Evolutionary conservation across 345 rosid species (phyloP), one percentile per base, ranked within the genome.

Genomic region (Hibiscus mutabilis): DNA sequence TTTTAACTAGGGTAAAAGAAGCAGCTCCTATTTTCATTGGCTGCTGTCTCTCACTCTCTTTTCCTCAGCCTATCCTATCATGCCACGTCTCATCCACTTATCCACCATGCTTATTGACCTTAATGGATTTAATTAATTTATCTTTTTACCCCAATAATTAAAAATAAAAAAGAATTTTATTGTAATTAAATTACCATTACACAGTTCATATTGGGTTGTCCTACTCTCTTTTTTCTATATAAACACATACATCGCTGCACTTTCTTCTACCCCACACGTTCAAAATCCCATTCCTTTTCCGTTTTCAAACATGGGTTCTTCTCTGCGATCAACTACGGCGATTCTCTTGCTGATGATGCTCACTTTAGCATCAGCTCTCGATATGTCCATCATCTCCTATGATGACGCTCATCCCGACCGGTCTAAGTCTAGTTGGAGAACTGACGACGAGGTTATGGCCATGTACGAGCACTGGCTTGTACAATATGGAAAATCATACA

Each of bases 331-430:
- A 35, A 5, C 79, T 51, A 62, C 68, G 74, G 57, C 76, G 61
- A 2, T 81, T 40, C 63, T 87, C 71, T 73, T 90, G 66, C 63
- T 87, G 12, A 19, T 85, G 51, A 59, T 80, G 62, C 71, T 85
- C 73, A 44, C 84, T 40, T 35, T 89, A 10, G 81, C 92, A 5
- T 88, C 86, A 4, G 91, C 97, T 72, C 40, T 77, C 10, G 97
- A 93, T 76, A 84, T 85, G 89, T 94, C 97, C 18, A 88, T 94
- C 72, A 66, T 91, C 37, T 83, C 90, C 33, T 88, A 91, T 79
- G 96, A 85, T 71, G 79, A 79, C 49, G 63, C 66, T 13, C 91
- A 89, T 78, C 82, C 44, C 62, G 69, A 71, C 47, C 35, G 71
- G 60, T 27, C 84, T 25, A 80, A 7, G 40, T 53, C 22, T 16